Base-by-base conservation (phyloP, 1,284 basidiomycete species). In the Leccinum holopus region DNA sequence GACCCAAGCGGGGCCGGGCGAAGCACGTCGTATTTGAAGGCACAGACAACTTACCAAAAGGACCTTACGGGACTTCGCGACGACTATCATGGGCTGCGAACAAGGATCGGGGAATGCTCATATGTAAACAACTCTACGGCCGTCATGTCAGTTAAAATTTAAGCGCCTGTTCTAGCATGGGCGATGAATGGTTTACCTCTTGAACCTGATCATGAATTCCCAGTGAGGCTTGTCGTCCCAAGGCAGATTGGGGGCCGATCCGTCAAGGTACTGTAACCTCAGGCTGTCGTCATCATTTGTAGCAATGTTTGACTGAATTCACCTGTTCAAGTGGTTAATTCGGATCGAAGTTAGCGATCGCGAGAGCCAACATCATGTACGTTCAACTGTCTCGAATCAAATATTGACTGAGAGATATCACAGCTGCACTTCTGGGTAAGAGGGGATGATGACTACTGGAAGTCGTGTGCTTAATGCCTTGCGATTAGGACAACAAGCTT, bases 11-110 rank as follows among this genome's bases (percentile, higher is more conserved):
- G 59, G 47, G 70, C 1, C 10, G 53, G 63, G 74, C 84, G 0
- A 80, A 80, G 62, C 82, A 88, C 63, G 84, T 88, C 62, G 72
- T 87, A 18, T 88, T 90, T 63, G 88, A 90, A 71, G 87, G 88
- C 0, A 78, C 72, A 7, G 88, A 90, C 65, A 70, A 77, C 56
- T 76, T 88, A 16, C 86, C 87, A 9, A 83, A 89, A 52, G 87
- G 87, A n/a, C 82, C 82, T 8, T 90, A 89, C 65, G 87, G 87
- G 18, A 89, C 87, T 7, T 83, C 80, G 21, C 84, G 87, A 68
- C 73, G 77, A 35, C 71, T 86, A 33, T 65, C 69, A 18, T 84
- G 84, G 82, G 82, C 83, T 28, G 65, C 73, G 39, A 79, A 81
- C 67, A 77, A 74, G 59, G 76, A 79, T 33, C 81, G 80, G 66